Evolutionary conservation across 2,329 filamentous ascomycete species (phyloP).

Genomic region (Xylaria sp.): DNA sequence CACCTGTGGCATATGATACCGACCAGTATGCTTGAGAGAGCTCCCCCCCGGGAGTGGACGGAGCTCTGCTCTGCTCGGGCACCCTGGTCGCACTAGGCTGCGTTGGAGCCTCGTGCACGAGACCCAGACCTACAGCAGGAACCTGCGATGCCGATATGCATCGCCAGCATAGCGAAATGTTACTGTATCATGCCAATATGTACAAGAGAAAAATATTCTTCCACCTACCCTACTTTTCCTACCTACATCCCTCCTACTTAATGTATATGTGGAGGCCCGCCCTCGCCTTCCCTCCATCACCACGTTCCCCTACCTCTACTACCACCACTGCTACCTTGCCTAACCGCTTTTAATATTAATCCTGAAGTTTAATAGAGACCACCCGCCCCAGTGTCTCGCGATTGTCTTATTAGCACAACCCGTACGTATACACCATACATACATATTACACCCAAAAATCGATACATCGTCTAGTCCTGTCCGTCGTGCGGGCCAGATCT

Average conservation of each 20-base stretch:
- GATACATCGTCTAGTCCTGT: constrained; percentile 1
- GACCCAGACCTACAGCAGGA: constrained; percentile 22
- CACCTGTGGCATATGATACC: neutral
- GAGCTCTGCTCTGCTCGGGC: constrained; percentile 6
- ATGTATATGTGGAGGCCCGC: constrained; percentile 34
- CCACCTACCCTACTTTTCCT: neutral
- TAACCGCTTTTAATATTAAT: constrained; percentile 25
- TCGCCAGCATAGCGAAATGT: constrained; percentile 35
- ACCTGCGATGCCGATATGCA: constrained; percentile 32
- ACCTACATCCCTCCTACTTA: neutral
- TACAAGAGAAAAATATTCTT: neutral
- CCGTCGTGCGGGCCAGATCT: constrained; percentile 10
- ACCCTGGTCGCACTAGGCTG: constrained; percentile 20
- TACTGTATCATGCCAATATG: constrained; percentile 23
- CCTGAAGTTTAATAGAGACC: constrained; percentile 17
- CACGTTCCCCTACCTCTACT: neutral
- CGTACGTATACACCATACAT: constrained; percentile 7
- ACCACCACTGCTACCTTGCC: neutral
- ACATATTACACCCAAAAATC: neutral
- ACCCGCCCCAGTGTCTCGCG: neutral
- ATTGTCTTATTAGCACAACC: neutral
- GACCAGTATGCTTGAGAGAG: neutral
- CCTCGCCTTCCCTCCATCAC: constrained; percentile 29
- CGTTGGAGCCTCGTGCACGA: constrained; percentile 32
- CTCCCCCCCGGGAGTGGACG: neutral